Base-by-base conservation (phyloP, 768 basidiomycete genomes). In the Leccinum aurantiacum region DNA sequence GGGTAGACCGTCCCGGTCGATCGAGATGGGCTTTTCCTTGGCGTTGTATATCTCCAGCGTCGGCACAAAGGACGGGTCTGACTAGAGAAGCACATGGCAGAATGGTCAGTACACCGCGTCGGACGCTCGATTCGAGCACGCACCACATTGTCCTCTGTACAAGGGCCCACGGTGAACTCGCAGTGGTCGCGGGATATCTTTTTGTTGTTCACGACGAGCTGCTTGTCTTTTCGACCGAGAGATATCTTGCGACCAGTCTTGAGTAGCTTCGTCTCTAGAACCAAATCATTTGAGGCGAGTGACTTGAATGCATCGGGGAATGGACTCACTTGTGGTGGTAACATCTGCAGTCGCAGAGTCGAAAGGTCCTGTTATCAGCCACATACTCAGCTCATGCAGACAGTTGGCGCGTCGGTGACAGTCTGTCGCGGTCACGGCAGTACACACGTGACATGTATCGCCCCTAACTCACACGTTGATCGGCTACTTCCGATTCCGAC, bases 131-230 rank as follows among this genome's bases (percentile, higher is more conserved):
- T 38, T n/a, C 8, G 41, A 15, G 41, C 19, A 60, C 87, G 60
- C 67, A 90, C 90, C 60, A 79, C 78, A 59, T 89, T 80, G 41
- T 84, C 82, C 14, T 68, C 63, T 1, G 81, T 72, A 56, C 79
- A 87, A 4, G 74, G 62, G 1, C 79, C 85, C 4, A 91, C 85
- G 6, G 75, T 73, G 57, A 92, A 82, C 52, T 78, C 72, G 52
- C 83, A 84, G 62, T 89, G 86, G 22, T 82, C 75, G 29, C 80
- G 78, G 0, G 90, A 91, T 50, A 93, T 78, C 68, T 84, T 87
- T 67, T 85, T 85, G 74, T 78, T 80, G 60, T 80, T 81, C 50
- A 91, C 73, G 4, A 78, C 29, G 2, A 92, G 74, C 0, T 77
- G 76, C 47, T 73, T 72, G 1, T 79, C 82, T 71, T 83, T 87